Conservation (phyloP, 2,329 filamentous ascomycete species). For the Chaetomium sp. region DNA sequence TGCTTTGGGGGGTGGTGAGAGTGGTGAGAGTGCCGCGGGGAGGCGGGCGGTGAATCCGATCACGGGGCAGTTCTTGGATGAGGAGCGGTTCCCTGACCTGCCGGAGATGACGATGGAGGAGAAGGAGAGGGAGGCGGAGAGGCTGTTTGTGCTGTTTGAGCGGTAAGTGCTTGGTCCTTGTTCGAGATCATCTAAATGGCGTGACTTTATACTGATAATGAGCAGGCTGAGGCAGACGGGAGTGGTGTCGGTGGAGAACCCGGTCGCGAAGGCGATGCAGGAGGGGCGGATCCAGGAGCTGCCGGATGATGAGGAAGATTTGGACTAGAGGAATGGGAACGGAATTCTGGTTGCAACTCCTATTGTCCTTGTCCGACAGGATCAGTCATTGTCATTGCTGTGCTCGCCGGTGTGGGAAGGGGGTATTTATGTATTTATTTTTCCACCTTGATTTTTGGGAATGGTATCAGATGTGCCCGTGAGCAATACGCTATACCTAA, state of each 20-base stretch:
- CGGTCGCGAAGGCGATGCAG: slow-evolving; percentile 68
- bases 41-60: slow-evolving; percentile 72
- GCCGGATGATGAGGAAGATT: slow-evolving; percentile 54
- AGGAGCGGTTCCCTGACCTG: slow-evolving; percentile 59
- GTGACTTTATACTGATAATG: neutral
- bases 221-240: slow-evolving; percentile 69
- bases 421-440: neutral
- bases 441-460: too few relatives aligned
- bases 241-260: slow-evolving; percentile 76
- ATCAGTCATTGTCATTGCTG: neutral
- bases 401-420: neutral
- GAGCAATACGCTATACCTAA: too few relatives aligned
- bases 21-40: neutral
- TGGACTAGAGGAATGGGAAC: neutral
- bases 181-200: too few relatives aligned
- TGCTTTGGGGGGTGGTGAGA: too few relatives aligned
- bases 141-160: slow-evolving; percentile 88
- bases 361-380: too few relatives aligned
- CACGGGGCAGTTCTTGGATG: slow-evolving; percentile 78
- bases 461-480: too few relatives aligned
- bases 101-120: slow-evolving; percentile 87
- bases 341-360: neutral
- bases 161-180: slow-evolving; percentile 51
- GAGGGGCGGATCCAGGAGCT: slow-evolving; percentile 73
- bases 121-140: slow-evolving; percentile 88